Evolutionary conservation across 768 basidiomycete species (phyloP), one percentile per base, ranked within the genome.

Genomic region (Pisolithus tinctorius): DNA sequence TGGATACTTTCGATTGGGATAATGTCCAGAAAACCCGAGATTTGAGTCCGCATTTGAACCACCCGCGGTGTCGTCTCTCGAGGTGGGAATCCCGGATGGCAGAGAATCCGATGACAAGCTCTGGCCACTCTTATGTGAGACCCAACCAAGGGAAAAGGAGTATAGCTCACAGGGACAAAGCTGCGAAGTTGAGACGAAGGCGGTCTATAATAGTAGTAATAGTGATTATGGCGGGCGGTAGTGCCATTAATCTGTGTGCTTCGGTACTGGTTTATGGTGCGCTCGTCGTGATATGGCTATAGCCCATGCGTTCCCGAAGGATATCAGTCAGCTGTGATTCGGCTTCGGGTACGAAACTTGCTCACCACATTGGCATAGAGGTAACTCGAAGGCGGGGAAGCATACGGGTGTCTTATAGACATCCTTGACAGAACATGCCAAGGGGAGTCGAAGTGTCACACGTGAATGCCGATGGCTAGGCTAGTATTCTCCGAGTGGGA

Each of bases 341-440:
- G 27, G n/a, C 20, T 45, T 8, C 6, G 23, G 13, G 26, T 7
- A 23, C 43, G 43, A 45, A 14, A 10, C 34, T 29, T 29, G n/a
- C 43, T 45, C 43, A 45, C 43, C 27, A 45, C 43, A 17, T 45
- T 45, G 4, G 43, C 43, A 16, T 45, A 45, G 3, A 45, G 11
- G 14, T 45, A 45, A n/a, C 27, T 45, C 27, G 43, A 45, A 45
- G 43, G 27, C 26, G 43, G 13, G n/a, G 43, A 10, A 30, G 43
- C 25, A 30, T 45, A 45, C 7, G 43, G 43, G n/a, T 45, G 43
- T 45, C n/a, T 45, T 45, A 45, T 45, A 27, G 43, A 45, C 43
- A 45, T 45, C 29, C 27, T 45, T 27, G 6, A 29, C 14, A 34
- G 34, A 34, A 13, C 34, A 34, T 34, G 13, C 34, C 34, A 34